These are phyloP conservation scores for Peronospora destructor DNA, from an alignment of 352 stramenopile genomes.

Conservation along the genomic window DNA sequence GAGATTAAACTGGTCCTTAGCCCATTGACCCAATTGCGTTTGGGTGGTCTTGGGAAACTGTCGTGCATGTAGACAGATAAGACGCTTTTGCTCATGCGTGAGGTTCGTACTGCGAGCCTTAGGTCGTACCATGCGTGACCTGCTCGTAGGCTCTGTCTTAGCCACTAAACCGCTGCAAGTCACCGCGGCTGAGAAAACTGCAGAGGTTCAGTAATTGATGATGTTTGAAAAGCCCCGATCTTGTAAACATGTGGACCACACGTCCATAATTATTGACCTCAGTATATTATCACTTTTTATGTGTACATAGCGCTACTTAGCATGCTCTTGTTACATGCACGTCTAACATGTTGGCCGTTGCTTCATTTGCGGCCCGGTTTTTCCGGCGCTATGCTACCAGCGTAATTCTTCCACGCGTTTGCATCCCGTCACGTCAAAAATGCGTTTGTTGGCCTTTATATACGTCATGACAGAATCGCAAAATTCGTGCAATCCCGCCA, in stretches of 20 bases:
- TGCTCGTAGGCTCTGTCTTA: constrained; percentile 32
- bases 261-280: too few species aligned
- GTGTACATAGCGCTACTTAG: too few species aligned
- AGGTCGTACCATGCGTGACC: constrained; percentile 9
- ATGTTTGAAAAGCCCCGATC: not conserved
- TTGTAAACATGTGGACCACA: not conserved
- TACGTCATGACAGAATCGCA: not conserved
- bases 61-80: constrained; percentile 69
- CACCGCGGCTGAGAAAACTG: not conserved
- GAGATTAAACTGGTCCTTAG: constrained; percentile 59
- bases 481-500: not conserved
- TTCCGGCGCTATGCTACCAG: too few species aligned
- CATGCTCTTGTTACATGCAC: too few species aligned
- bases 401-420: not conserved
- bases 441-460: not conserved
- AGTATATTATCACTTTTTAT: too few species aligned
- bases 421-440: not conserved
- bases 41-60: constrained; percentile 70
- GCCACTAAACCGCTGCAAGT: constrained; percentile 20
- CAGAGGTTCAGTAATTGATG: not conserved
- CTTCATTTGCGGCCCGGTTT: too few species aligned
- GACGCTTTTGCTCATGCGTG: constrained; percentile 74
- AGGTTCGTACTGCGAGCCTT: constrained; percentile 67
- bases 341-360: too few species aligned
- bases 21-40: constrained; percentile 65